phyloP scores from a whole-genome alignment of 2,329 filamentous ascomycete species.

The Aspergillus brasiliensis region DNA sequence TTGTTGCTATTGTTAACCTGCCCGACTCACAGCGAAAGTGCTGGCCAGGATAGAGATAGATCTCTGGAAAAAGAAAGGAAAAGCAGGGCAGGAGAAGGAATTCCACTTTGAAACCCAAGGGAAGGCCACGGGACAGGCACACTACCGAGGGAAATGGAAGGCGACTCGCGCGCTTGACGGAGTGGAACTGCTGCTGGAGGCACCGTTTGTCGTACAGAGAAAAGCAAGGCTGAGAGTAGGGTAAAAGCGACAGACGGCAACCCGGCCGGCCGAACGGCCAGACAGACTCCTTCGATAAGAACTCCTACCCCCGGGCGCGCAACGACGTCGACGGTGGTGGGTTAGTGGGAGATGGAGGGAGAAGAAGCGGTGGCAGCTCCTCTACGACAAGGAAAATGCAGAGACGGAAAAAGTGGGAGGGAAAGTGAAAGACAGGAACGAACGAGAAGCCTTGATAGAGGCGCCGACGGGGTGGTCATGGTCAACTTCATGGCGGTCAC shows the following conservation, averaged over 20 bases:
- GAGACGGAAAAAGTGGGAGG: not conserved
- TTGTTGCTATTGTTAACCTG: slow-evolving; percentile 10
- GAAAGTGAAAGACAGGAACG: not conserved
- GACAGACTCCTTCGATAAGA: not conserved
- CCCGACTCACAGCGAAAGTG: not conserved
- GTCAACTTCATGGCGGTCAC: not conserved
- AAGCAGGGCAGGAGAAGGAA: not conserved
- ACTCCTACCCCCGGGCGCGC: no score
- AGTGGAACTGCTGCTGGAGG: not conserved
- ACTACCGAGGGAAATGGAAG: not conserved
- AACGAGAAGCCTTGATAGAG: not conserved
- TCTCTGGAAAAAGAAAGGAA: not conserved
- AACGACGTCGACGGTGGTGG: no score
- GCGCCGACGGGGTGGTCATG: not conserved
- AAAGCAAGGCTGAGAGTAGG: not conserved
- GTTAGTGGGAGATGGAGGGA: no score
- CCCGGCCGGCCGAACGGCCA: not conserved
- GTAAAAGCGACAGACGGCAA: not conserved
- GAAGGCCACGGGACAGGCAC: not conserved
- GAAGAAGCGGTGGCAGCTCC: no score
- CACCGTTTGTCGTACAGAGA: not conserved
- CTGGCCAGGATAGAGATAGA: not conserved
- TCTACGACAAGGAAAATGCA: not conserved
- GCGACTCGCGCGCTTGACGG: not conserved
- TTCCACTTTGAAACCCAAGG: not conserved